Base-by-base conservation (phyloP, 1,284 basidiomycete species). In the Ceratobasidium sp. region DNA sequence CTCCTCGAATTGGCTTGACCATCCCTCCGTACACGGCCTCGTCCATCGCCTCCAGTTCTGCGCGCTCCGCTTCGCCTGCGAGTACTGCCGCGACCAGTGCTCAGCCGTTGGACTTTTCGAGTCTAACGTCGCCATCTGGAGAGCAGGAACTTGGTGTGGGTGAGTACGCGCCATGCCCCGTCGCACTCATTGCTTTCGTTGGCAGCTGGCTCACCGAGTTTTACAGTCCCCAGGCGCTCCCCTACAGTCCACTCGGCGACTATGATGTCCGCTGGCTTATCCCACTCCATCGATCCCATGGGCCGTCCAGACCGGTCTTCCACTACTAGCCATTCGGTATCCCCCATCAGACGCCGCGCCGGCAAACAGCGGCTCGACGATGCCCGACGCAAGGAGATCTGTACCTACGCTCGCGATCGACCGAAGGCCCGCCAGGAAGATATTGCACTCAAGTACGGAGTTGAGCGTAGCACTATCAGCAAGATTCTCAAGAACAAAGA, bases 401-500 rank as follows among this genome's bases (percentile, higher is more conserved):
- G 93, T 78, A 76, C 86, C 50, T 89, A 88, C 80, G 86, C 88
- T 76, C 80, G 84, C 61, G 81, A 87, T 2, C 82, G 92, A 77
- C 90, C 90, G 0, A 85, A 86, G 73, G 84, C 86, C 26, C 85
- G 89, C 72, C 93, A 95, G 79, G 92, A 94, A 78, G 91, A 93
- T 77, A 93, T 96, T 76, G 94, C 91, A 0, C 80, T 81, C 12
- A 81, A 83, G 46, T 96, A 91, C 79, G 87, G 87, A 65, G 91
- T 96, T 70, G 94, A 96, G 79, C 89, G 94, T 61, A 94, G 92
- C 80, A 96, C 94, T n/a, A 92, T 96, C 78, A 93, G 91, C 81
- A 96, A 96, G 82, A 96, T 95, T 75, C 84, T 96, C 74, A 96
- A 95, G 79, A 83, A 92, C 77, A 92, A 92, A 80, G 84, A 86